phyloP scores from a whole-genome alignment of 129 eudicot species.

The Gnaphalium uliginosum region DNA sequence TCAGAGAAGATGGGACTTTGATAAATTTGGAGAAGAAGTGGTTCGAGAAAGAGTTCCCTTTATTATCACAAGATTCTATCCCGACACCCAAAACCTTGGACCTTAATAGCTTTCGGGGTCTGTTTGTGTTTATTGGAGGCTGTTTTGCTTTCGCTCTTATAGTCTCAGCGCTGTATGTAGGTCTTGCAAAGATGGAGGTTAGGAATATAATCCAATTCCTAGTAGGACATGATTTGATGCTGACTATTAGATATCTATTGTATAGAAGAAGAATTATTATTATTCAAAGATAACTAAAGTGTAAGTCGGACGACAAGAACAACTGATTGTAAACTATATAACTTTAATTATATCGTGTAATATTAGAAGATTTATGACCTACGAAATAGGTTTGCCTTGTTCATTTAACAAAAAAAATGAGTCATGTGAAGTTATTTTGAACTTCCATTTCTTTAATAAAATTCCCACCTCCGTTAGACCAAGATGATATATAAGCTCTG shows the following conservation, averaged over 20 bases:
- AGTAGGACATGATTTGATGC: neutral
- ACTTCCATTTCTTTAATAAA: too few relatives aligned
- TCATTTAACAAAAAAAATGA: too few relatives aligned
- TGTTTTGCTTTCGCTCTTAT: constrained; percentile 23
- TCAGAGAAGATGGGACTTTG: constrained; percentile 11
- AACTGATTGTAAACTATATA: too few relatives aligned
- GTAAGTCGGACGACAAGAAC: too few relatives aligned
- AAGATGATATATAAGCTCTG: too few relatives aligned
- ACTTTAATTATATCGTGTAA: too few relatives aligned
- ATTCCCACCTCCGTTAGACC: too few relatives aligned
- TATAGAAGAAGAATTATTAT: neutral
- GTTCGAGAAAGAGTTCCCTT: constrained; percentile 9
- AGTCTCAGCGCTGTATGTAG: neutral
- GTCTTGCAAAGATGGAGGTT: constrained; percentile 19
- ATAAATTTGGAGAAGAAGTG: constrained; percentile 20
- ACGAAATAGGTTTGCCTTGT: too few relatives aligned
- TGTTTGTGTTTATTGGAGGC: constrained; percentile 25
- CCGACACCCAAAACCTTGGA: constrained; percentile 7
- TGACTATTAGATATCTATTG: neutral
- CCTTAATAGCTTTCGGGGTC: constrained; percentile 24
- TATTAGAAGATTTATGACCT: too few relatives aligned
- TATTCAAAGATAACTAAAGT: neutral
- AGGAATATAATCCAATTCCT: neutral
- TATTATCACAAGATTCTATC: neutral
- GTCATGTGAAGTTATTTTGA: too few relatives aligned